Evolutionary conservation across 1,284 basidiomycete genomes (phyloP).

Genomic region (Testicularia cyperi): DNA sequence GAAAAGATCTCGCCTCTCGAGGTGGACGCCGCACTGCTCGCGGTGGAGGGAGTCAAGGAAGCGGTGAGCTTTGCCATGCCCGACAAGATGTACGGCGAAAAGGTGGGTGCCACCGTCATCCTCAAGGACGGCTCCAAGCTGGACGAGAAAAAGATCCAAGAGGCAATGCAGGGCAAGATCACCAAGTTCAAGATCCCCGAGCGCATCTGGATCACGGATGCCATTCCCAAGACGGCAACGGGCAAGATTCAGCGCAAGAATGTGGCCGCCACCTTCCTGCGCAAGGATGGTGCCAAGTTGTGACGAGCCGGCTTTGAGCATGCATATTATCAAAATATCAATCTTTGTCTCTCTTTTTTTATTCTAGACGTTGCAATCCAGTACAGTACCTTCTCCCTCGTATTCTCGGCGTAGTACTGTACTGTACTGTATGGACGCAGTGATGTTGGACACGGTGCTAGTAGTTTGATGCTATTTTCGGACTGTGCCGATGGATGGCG

Average conservation of each 20-base stretch:
- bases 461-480: too few species aligned
- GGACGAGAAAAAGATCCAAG: slow-evolving; percentile 45
- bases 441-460: too few species aligned
- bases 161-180: slow-evolving; percentile 48
- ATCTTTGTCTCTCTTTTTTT: too few species aligned
- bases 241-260: slow-evolving; percentile 58
- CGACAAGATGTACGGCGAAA: slow-evolving; percentile 59
- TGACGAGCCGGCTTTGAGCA: too few species aligned
- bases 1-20: slow-evolving; percentile 73
- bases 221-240: slow-evolving; percentile 61
- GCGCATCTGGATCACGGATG: slow-evolving; percentile 59
- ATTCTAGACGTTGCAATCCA: too few species aligned
- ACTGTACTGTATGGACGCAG: too few species aligned
- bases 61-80: slow-evolving; percentile 63
- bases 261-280: slow-evolving; percentile 48
- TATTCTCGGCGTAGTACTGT: too few species aligned
- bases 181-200: slow-evolving; percentile 61
- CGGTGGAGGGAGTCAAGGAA: slow-evolving; percentile 65
- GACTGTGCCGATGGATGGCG: too few species aligned
- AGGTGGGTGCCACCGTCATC: slow-evolving; percentile 60
- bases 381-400: too few species aligned
- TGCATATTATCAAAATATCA: too few species aligned
- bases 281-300: slow-evolving; percentile 38
- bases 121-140: slow-evolving; percentile 33
- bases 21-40: slow-evolving; percentile 64